Evolutionary conservation across 176 grass and related monocot genomes (phyloP).

Genomic region (Paspalum notatum): DNA sequence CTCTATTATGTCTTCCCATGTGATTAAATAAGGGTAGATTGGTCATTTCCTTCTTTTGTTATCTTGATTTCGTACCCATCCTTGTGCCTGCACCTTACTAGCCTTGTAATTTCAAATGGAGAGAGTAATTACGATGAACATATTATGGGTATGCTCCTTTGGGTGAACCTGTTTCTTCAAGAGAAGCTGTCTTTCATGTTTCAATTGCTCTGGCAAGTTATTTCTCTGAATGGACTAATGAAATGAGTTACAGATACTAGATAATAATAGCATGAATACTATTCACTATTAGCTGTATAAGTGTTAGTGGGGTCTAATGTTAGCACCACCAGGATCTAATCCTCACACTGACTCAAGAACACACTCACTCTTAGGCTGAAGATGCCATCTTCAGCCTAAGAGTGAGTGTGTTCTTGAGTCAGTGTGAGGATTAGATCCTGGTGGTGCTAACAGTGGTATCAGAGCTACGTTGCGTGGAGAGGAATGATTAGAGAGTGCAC

Average conservation of each 20-base stretch:
- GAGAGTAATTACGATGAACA: not conserved
- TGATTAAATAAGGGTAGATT: not conserved
- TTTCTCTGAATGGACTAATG: not conserved
- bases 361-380: no score
- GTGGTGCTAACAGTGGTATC: no score
- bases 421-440: no score
- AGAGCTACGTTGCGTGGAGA: no score
- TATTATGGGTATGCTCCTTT: not conserved
- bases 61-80: not conserved
- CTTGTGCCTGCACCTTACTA: not conserved
- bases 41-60: not conserved
- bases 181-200: not conserved
- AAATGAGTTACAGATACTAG: not conserved
- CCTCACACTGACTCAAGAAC: no score
- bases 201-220: not conserved
- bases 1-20: not conserved
- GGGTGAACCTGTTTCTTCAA: constrained; percentile 11
- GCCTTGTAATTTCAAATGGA: not conserved
- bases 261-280: not conserved
- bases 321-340: no score
- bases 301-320: no score
- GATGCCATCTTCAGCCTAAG: no score
- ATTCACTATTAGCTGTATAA: not conserved
- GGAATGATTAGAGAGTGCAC: no score
- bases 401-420: no score